Evolutionary conservation across 768 basidiomycete genomes (phyloP).

Genomic region (Pisolithus tinctorius): DNA sequence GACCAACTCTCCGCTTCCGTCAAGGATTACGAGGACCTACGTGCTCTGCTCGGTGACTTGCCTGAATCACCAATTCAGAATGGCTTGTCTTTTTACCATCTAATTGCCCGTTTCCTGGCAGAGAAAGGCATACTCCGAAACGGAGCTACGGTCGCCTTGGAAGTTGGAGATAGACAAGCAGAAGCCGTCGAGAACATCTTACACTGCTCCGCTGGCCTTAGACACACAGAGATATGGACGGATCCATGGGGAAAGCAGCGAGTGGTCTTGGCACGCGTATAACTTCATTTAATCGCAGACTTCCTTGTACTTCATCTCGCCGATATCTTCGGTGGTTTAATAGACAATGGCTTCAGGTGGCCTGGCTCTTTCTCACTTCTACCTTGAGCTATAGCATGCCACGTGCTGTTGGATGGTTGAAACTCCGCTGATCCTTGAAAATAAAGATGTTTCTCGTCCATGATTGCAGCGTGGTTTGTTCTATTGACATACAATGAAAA

Average conservation of each 20-base stretch:
- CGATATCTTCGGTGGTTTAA: no score
- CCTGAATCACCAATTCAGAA: constrained; percentile 25
- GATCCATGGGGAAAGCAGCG: constrained; percentile 78
- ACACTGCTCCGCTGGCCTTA: constrained; percentile 37
- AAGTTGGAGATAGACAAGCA: constrained; percentile 75
- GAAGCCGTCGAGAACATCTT: constrained; percentile 55
- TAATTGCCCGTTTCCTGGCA: constrained; percentile 58
- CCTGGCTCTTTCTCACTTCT: no score
- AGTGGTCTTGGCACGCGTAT: constrained; percentile 54
- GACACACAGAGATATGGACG: constrained; percentile 58
- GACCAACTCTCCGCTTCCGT: constrained; percentile 61
- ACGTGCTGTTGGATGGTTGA: no score
- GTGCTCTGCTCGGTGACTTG: constrained; percentile 74
- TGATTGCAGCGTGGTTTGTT: no score
- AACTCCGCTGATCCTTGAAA: no score
- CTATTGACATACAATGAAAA: no score
- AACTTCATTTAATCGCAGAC: constrained; percentile 8
- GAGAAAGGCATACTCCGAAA: constrained; percentile 43
- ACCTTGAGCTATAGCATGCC: no score
- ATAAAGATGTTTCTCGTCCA: no score
- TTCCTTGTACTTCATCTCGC: not conserved
- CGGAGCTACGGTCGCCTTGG: constrained; percentile 61
- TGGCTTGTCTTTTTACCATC: constrained; percentile 68
- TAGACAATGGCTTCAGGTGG: no score
- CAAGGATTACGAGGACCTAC: constrained; percentile 69